Evolutionary conservation across 805 yeast genomes (phyloP), one percentile per base, ranked within the genome.

Genomic region (Komagataella pseudopastoris): DNA sequence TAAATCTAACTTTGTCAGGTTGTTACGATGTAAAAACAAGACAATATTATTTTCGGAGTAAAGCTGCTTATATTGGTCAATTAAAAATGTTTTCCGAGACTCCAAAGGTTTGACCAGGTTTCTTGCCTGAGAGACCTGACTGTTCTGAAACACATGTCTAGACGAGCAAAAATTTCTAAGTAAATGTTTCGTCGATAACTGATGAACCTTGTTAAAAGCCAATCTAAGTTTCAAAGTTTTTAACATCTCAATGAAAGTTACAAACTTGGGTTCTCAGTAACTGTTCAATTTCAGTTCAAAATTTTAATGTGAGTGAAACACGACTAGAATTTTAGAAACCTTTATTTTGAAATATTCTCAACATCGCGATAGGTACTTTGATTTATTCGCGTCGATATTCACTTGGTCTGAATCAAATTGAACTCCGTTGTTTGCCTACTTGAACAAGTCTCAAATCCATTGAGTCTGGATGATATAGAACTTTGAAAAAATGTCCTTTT

Each of bases 21-120:
- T 89, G 64, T 88, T 88, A 70, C 88, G 91, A 69, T 93, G 99
- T 5, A 82, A 78, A 58, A 87, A 81, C 51, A 91, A 72, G 12
- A 90, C 72, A 47, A 90, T 80, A 44, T 87, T 81, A 63, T 80
- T 80, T 24, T 67, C 71, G 52, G 82, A 81, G 69, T 88, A 75
- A 55, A 88, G 64, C 55, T 83, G 69, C 54, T 87, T 78, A 72
- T 91, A 91, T 57, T 77, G 71, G 66, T 91, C 96, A 55, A 91
- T 72, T 56, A 91, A 71, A 59, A 80, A 89, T 0, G 97, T 89
- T 70, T 91, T 91, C 69, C 97, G 80, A 3, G 91, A 81, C 45
- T 74, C 75, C 47, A 72, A 60, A 16, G 80, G 80, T 64, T 90
- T 90, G 51, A 76, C 47, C 22, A 23, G 14, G 50, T 67, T 60